phyloP scores from a whole-genome alignment of 1,284 basidiomycete species.

The Trichosporon sp. region DNA sequence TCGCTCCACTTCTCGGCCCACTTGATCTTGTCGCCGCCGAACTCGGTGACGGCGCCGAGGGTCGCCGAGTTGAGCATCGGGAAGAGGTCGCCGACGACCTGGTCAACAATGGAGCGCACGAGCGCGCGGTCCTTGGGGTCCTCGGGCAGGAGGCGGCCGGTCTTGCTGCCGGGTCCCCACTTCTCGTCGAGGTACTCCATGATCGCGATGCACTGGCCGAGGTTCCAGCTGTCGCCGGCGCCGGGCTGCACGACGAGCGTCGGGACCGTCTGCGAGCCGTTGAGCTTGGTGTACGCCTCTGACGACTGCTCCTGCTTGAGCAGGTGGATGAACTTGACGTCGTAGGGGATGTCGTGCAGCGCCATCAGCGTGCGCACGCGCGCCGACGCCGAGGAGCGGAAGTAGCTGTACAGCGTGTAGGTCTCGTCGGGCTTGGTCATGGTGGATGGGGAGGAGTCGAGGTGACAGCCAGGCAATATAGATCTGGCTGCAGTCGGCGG shows the following conservation, averaged over 20 bases:
- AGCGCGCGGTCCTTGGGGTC: slow-evolving; percentile 7
- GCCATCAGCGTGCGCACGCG: slow-evolving; percentile 21
- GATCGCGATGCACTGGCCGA: slow-evolving; percentile 18
- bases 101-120: slow-evolving; percentile 14
- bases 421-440: slow-evolving; percentile 3
- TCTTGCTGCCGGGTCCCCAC: slow-evolving; percentile 51
- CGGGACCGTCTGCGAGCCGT: slow-evolving; percentile 14
- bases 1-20: slow-evolving; percentile 14
- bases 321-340: slow-evolving; percentile 9
- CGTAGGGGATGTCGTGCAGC: slow-evolving; percentile 13
- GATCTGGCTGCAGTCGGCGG: neutral
- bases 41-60: slow-evolving; percentile 10
- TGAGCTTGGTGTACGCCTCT: slow-evolving; percentile 8
- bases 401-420: slow-evolving; percentile 20
- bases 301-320: slow-evolving; percentile 17
- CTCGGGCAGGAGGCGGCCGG: slow-evolving; percentile 12
- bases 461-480: neutral
- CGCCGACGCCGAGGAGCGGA: slow-evolving; percentile 18
- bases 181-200: slow-evolving; percentile 21
- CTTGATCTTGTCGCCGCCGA: slow-evolving; percentile 9
- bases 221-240: slow-evolving; percentile 8
- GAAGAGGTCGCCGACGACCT: slow-evolving; percentile 18
- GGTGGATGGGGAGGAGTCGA: neutral
- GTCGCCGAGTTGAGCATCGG: slow-evolving; percentile 15
- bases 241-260: slow-evolving; percentile 10